Conservation (phyloP, 129 eudicot genomes). For the Helianthus annuus region HanXRQr2.0-SUNRISE NC_035436.2:188916855-188917354, state of each 20-base stretch:
- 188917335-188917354: slow-evolving; percentile 97
- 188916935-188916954: background rate
- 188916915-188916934: background rate
- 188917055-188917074: slow-evolving; percentile 85
- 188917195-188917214: slow-evolving; percentile 71
- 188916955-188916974: slow-evolving; percentile 97
- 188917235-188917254: background rate
- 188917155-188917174: slow-evolving; percentile 99
- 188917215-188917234: background rate
- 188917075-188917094: slow-evolving; percentile 32
- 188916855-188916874: slow-evolving; percentile 80
- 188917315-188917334: slow-evolving; percentile 98
- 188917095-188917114: background rate
- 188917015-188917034: slow-evolving; percentile 96
- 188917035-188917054: slow-evolving; percentile 97
- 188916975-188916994: slow-evolving; percentile 98
- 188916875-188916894: slow-evolving; percentile 13
- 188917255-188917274: slow-evolving; percentile 2
- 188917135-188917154: slow-evolving; percentile 78
- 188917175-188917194: slow-evolving; percentile 98
- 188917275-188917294: slow-evolving; percentile 97
- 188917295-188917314: slow-evolving; percentile 99
- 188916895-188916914: background rate
- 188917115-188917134: background rate
- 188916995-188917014: slow-evolving; percentile 92